Evolutionary conservation across 2,329 filamentous ascomycete species (phyloP).

Genomic region (Metarhizium humberi): DNA sequence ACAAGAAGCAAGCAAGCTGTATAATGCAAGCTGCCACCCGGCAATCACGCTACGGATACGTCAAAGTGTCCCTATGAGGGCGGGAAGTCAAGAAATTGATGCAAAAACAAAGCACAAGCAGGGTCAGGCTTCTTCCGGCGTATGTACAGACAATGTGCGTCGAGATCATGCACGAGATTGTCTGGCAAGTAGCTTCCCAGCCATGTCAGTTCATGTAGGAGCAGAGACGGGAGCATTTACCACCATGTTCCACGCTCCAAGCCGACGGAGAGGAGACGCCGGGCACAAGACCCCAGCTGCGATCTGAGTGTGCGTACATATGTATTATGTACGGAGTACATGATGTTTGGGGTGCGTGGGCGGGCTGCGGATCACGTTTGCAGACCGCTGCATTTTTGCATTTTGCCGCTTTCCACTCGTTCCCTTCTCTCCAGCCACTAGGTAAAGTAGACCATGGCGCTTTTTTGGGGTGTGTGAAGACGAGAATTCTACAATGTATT

Average conservation of each 20-base stretch:
- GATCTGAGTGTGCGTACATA: slow-evolving; percentile 1
- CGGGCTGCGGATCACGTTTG: slow-evolving; percentile 3
- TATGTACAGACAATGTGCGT: neutral
- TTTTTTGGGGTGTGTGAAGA: neutral
- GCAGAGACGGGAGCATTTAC: neutral
- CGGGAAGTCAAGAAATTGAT: neutral
- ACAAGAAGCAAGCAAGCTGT: neutral
- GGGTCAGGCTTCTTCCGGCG: slow-evolving; percentile 3
- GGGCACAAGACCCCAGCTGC: neutral
- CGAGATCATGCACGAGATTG: neutral
- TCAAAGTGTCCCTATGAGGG: neutral
- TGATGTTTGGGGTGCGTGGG: neutral
- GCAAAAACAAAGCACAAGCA: neutral
- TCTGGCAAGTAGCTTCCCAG: neutral
- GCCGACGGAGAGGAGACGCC: neutral
- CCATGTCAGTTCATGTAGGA: slow-evolving; percentile 3
- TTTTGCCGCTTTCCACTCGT: neutral
- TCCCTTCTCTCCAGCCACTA: neutral
- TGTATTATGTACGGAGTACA: neutral
- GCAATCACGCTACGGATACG: neutral
- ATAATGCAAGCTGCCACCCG: neutral
- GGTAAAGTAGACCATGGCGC: neutral
- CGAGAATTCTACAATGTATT: neutral
- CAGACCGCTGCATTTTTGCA: neutral
- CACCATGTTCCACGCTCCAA: neutral